These are phyloP conservation scores for Cercospora sp. DNA, from an alignment of 2,329 filamentous ascomycete species.

Conservation along the genomic window DNA sequence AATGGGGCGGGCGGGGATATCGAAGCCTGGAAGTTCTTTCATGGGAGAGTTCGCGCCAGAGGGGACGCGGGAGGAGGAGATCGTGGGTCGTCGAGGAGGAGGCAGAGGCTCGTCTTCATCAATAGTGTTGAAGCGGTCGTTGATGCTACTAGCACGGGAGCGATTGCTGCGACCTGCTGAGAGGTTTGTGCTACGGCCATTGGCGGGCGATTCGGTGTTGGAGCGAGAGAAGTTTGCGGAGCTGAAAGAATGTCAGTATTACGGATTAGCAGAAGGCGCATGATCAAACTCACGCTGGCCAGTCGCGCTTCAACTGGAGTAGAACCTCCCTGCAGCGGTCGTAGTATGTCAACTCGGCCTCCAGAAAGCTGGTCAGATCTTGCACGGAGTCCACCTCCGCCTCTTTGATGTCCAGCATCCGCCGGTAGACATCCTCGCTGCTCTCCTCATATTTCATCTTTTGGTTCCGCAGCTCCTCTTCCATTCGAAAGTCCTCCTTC, in stretches of 20 bases:
- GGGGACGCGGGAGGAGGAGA: slow-evolving; percentile 52
- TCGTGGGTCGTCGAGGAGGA: slow-evolving; percentile 55
- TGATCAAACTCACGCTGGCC: slow-evolving; percentile 60
- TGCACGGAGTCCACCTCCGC: slow-evolving; percentile 79
- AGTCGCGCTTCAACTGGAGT: slow-evolving; percentile 66
- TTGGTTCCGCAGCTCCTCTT: slow-evolving; percentile 86
- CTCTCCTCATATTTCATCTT: slow-evolving; percentile 97
- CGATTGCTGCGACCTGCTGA: slow-evolving; percentile 48
- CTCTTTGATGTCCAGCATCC: slow-evolving; percentile 97
- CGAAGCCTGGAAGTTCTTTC: slow-evolving; percentile 46
- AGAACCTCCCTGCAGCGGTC: slow-evolving; percentile 87
- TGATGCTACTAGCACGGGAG: slow-evolving; percentile 63
- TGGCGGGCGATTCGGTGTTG: slow-evolving; percentile 34
- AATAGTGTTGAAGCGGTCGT: slow-evolving; percentile 54
- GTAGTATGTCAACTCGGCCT: slow-evolving; percentile 87
- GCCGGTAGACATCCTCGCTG: slow-evolving; percentile 83
- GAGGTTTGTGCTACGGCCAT: slow-evolving; percentile 23
- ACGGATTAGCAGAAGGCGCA: slow-evolving; percentile 5
- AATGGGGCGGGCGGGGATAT: slow-evolving; percentile 51
- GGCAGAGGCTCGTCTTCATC: slow-evolving; percentile 57
- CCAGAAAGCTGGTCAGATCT: slow-evolving; percentile 78
- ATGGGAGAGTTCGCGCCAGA: slow-evolving; percentile 46
- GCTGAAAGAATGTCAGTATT: not conserved
- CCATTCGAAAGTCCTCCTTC: slow-evolving; percentile 87
- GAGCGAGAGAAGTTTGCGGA: slow-evolving; percentile 22